Conservation (phyloP, 2,329 filamentous ascomycete species). For the Ascochyta rabiei region DNA sequence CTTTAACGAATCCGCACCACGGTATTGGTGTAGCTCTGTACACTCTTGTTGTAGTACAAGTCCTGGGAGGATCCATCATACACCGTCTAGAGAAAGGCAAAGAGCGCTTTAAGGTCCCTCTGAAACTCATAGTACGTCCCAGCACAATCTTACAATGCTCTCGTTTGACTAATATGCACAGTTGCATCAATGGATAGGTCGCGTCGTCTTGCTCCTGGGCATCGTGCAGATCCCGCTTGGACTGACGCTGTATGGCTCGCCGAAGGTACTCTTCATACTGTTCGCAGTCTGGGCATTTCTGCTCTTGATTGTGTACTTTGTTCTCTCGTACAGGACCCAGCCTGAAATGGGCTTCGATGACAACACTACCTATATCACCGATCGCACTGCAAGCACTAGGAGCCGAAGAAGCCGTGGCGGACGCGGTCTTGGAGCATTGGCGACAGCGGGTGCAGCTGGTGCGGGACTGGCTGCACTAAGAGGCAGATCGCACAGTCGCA, state of each 20-base stretch:
- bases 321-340: constrained; percentile 74
- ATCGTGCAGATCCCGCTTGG: constrained; percentile 88
- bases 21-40: constrained; percentile 83
- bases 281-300: constrained; percentile 79
- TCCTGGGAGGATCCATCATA: constrained; percentile 71
- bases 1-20: constrained; percentile 81
- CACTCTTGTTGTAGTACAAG: constrained; percentile 72
- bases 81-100: constrained; percentile 60
- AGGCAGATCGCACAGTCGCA: constrained; percentile 50
- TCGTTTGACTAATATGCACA: constrained; percentile 50
- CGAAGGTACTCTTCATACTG: constrained; percentile 81
- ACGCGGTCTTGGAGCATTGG: constrained; percentile 54
- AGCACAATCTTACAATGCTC: no score
- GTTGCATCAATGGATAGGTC: constrained; percentile 88
- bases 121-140: constrained; percentile 61
- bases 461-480: constrained; percentile 63
- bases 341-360: constrained; percentile 61
- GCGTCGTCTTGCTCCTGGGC: constrained; percentile 77
- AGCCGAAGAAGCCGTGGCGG: constrained; percentile 40
- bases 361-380: constrained; percentile 64
- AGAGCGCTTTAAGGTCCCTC: constrained; percentile 59
- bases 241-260: constrained; percentile 89
- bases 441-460: constrained; percentile 62
- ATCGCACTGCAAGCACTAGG: constrained; percentile 55
- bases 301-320: constrained; percentile 76